Base-by-base conservation (phyloP, 2,329 filamentous ascomycete species). In the Gaeumannomyces tritici region DNA sequence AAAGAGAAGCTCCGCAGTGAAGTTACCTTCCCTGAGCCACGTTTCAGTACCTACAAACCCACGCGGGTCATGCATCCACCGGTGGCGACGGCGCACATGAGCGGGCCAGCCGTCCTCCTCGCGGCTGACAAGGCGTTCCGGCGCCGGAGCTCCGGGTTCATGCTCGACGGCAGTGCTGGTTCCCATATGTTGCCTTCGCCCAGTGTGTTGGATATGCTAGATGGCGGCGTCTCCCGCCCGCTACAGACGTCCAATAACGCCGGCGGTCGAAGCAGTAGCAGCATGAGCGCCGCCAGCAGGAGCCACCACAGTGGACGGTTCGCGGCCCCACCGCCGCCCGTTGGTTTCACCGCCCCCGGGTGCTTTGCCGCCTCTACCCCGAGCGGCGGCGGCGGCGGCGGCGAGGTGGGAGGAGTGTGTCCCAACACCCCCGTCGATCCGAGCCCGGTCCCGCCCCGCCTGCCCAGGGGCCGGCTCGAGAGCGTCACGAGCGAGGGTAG, bases 1-100 rank as follows among this genome's bases (percentile, higher is more conserved):
- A 96, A 97, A 72, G 93, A 98, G 74, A 93, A 89, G 70, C 80
- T 99, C 54, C 83, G 88, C 35, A 97, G 96, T 70, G 95, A 99
- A 72, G 88, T 93, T 6, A 92, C 95, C 51, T 82, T 90, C 64
- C 93, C 93, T 0, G 92, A 97, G 68, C 95, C 95, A 26, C 85
- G 87, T 26, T 99, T 91, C 72, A 90, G 87, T 62, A 81, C 87
- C 1, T 98, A 96, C 77, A 96, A 93, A 72, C 84, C 89, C 3
- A 75, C 80, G 51, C 77, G 82, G 8, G 76, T 80, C 35, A 83
- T 83, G 79, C 75, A 78, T 55, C 74, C 77, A 26, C 71, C 66
- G 0, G 31, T 15, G 55, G 27, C 15, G 4, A 63, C 57, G 18
- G 57, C 59, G 24, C 24, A 60, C n/a, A 29, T 27, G n/a, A 58